phyloP scores from a whole-genome alignment of 2,329 filamentous ascomycete species.

The Sporothrix mexicana region DNA sequence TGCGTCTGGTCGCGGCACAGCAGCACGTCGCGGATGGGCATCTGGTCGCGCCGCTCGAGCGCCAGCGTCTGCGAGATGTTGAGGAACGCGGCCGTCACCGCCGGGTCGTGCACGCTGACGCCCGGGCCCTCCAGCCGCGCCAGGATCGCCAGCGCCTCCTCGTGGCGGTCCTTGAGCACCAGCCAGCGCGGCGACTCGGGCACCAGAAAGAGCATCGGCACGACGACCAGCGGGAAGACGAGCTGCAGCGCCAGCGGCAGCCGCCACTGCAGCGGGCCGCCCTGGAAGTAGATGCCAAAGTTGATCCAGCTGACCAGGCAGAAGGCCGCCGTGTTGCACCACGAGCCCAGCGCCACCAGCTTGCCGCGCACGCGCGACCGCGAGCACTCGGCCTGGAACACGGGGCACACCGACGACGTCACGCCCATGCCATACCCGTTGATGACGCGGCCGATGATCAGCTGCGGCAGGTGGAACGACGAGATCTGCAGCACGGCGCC shows the following conservation, averaged over 20 bases:
- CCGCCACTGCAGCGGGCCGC: constrained; percentile 46
- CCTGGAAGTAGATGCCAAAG: constrained; percentile 48
- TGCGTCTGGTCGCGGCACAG: constrained; percentile 48
- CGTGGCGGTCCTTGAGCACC: constrained; percentile 59
- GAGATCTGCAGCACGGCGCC: constrained; percentile 47
- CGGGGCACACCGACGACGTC: constrained; percentile 46
- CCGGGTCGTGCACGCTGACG: constrained; percentile 39
- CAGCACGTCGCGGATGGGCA: constrained; percentile 46
- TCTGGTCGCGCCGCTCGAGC: constrained; percentile 45
- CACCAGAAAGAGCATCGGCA: constrained; percentile 43
- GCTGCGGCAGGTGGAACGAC: constrained; percentile 48
- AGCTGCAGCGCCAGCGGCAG: constrained; percentile 49
- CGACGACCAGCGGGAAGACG: constrained; percentile 47
- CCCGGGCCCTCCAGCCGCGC: constrained; percentile 61
- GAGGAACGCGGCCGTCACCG: constrained; percentile 45
- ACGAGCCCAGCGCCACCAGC: constrained; percentile 52
- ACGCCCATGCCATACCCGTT: constrained; percentile 49
- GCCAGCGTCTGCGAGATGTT: constrained; percentile 48
- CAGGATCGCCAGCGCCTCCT: constrained; percentile 62
- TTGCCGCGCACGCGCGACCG: constrained; percentile 49
- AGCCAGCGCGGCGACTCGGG: constrained; percentile 61
- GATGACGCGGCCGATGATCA: constrained; percentile 50
- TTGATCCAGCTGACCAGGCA: constrained; percentile 57
- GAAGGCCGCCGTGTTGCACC: constrained; percentile 51
- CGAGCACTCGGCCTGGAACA: constrained; percentile 46